phyloP scores from a whole-genome alignment of 345 rosid genomes.

The Gossypium rotundifolium region DNA sequence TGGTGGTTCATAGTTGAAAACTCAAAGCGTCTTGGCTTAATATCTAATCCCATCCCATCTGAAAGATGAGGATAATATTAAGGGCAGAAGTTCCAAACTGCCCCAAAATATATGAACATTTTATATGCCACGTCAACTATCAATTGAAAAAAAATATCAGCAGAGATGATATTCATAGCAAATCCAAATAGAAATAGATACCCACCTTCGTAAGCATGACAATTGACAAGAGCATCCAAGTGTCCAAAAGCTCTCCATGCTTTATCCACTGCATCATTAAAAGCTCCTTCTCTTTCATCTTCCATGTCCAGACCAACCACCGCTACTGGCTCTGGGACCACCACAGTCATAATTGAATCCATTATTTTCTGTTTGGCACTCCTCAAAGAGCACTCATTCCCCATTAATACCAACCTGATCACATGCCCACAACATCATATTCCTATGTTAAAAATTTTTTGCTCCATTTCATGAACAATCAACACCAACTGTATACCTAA shows the following conservation, averaged over 20 bases:
- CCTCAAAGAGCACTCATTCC: conserved; percentile 49
- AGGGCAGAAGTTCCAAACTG: too few species aligned
- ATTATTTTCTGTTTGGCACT: conserved; percentile 35
- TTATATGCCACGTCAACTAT: too few species aligned
- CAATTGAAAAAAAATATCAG: too few species aligned
- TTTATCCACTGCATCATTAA: conserved; percentile 66
- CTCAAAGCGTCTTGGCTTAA: too few species aligned
- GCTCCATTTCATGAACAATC: background rate
- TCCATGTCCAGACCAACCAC: conserved; percentile 73
- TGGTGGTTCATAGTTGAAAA: too few species aligned
- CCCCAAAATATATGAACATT: too few species aligned
- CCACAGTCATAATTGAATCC: conserved; percentile 24
- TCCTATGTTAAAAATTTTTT: background rate
- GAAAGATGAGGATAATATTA: too few species aligned
- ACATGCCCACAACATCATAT: background rate
- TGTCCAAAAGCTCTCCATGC: conserved; percentile 49
- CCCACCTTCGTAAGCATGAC: conserved; percentile 68
- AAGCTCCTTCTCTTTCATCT: conserved; percentile 51
- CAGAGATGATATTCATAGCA: too few species aligned
- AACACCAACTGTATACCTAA: background rate
- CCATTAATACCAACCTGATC: conserved; percentile 77
- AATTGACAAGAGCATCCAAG: conserved; percentile 75
- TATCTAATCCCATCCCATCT: too few species aligned
- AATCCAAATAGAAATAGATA: too few species aligned
- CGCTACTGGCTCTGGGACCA: conserved; percentile 28